A percentile compares a stretch with the other conserved stretches of the same genome.
Evolutionary conservation across 805 yeast species (phyloP).

Genomic region (Candida sonorensis): DNA sequence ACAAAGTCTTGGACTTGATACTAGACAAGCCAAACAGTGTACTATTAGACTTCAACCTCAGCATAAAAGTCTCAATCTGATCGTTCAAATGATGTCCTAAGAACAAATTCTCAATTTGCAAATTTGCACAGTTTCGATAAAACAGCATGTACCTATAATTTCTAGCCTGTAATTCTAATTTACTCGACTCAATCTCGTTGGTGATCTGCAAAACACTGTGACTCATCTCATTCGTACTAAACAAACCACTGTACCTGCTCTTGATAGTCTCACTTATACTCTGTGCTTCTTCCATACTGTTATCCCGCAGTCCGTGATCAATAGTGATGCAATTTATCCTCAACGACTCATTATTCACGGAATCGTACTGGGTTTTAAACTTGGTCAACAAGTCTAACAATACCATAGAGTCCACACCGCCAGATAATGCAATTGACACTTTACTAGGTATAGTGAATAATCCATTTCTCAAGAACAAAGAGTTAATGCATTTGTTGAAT

Average conservation of each 20-base stretch:
- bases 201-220: conserved; percentile 22
- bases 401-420: conserved; percentile 80
- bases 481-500: background rate
- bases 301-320: conserved; percentile 52
- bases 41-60: conserved; percentile 42
- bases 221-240: conserved; percentile 3
- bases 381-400: conserved; percentile 42
- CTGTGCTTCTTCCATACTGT: conserved; percentile 43
- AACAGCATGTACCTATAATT: conserved; percentile 42
- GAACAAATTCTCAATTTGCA: conserved; percentile 32
- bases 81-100: conserved; percentile 70
- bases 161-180: conserved; percentile 53
- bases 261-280: conserved; percentile 21
- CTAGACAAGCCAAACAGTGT: conserved; percentile 56
- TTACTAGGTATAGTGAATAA: background rate
- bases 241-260: conserved; percentile 8
- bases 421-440: conserved; percentile 52
- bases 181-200: conserved; percentile 7
- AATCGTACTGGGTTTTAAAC: conserved; percentile 18
- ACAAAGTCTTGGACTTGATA: conserved; percentile 25
- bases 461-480: background rate
- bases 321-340: conserved; percentile 52
- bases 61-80: conserved; percentile 61
- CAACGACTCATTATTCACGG: background rate
- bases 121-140: conserved; percentile 30